Percentiles rank a stretch among this genome's conserved stretches.
Evolutionary conservation across 106 monocot species (phyloP).

Genomic region (Dendrobium nobile): DNA sequence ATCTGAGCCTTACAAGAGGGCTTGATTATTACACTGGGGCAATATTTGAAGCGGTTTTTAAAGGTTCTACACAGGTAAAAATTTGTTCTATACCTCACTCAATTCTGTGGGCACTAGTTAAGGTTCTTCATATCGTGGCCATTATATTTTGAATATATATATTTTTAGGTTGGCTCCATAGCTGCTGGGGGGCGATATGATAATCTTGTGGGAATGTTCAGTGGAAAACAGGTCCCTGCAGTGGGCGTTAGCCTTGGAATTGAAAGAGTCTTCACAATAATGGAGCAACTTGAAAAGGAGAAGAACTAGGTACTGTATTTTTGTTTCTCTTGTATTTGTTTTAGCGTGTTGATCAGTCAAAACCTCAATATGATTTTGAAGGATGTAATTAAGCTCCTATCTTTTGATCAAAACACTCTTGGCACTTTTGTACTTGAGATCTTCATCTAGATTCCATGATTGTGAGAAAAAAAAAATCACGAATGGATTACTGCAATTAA

Average conservation of each 20-base stretch:
- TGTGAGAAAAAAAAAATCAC: too few relatives aligned
- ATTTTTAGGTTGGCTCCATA: slow-evolving; percentile 90
- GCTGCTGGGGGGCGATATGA: too few relatives aligned
- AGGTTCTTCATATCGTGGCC: not conserved
- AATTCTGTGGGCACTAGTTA: not conserved
- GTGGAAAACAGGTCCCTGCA: too few relatives aligned
- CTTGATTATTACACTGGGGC: slow-evolving; percentile 99
- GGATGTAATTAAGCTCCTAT: not conserved
- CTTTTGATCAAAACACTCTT: not conserved
- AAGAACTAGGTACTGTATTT: slow-evolving; percentile 45
- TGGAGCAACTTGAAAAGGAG: too few relatives aligned
- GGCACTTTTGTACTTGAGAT: too few relatives aligned
- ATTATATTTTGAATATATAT: not conserved
- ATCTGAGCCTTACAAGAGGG: slow-evolving; percentile 96
- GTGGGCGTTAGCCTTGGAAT: too few relatives aligned
- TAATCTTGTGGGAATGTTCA: too few relatives aligned
- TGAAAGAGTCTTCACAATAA: too few relatives aligned
- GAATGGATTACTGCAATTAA: too few relatives aligned
- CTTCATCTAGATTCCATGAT: too few relatives aligned
- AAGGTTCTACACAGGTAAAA: slow-evolving; percentile 80
- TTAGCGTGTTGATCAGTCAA: not conserved
- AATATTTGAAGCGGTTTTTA: slow-evolving; percentile 93
- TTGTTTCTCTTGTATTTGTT: not conserved
- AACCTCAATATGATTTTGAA: not conserved
- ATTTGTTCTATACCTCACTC: not conserved